Conservation (phyloP, 352 stramenopile genomes). For the Phytophthora cactorum region DNA sequence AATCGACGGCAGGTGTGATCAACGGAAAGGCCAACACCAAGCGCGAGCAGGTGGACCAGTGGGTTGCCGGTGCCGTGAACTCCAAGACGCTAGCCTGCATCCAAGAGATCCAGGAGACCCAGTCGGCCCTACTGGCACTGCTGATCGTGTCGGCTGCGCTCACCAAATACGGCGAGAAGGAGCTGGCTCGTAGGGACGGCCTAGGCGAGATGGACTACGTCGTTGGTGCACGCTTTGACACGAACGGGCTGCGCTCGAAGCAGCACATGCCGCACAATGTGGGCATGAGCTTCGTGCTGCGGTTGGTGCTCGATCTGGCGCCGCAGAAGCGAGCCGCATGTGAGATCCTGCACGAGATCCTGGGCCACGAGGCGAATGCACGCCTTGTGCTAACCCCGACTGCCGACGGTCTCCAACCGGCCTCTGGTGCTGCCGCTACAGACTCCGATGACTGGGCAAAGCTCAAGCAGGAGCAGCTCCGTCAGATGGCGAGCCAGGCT, state of each 20-base stretch:
- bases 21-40: conserved; percentile 14
- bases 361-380: conserved; percentile 6
- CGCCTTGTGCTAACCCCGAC: conserved; percentile 9
- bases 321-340: conserved; percentile 26
- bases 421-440: not conserved
- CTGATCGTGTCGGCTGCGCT: conserved; percentile 25
- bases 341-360: conserved; percentile 19
- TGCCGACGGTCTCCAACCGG: conserved; percentile 4
- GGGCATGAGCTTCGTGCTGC: conserved; percentile 15
- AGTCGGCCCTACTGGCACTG: conserved; percentile 14
- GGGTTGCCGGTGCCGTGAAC: conserved; percentile 4
- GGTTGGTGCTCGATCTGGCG: conserved; percentile 19
- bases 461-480: conserved; percentile 2
- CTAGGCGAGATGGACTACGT: conserved; percentile 32
- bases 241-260: conserved; percentile 17
- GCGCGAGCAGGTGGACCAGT: conserved; percentile 22
- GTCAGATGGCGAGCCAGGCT: conserved; percentile 19
- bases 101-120: conserved; percentile 22
- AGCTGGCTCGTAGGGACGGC: conserved; percentile 11
- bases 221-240: conserved; percentile 19
- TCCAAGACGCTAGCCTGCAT: conserved; percentile 15
- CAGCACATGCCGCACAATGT: conserved; percentile 11
- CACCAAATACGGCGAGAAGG: conserved; percentile 27
- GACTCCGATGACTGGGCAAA: conserved; percentile 11
- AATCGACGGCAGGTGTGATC: conserved; percentile 6